phyloP scores from a whole-genome alignment of 306 rosid species.

The Vicia sativa region DNA sequence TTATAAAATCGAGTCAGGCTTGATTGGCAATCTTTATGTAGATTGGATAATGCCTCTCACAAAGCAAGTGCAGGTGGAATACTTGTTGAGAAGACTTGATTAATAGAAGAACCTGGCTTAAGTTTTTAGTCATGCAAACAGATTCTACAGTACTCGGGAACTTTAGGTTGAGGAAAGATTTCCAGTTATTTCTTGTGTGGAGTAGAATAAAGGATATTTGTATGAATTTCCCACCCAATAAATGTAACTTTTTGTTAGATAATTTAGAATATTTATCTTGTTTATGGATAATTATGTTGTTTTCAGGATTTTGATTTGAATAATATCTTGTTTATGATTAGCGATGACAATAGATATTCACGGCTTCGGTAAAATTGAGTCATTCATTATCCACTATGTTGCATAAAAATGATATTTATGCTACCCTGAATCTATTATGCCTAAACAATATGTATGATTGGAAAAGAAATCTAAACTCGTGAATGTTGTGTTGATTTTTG shows the following conservation, averaged over 20 bases:
- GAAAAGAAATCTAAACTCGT: too few relatives aligned
- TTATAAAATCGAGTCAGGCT: conserved; percentile 53
- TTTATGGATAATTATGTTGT: too few relatives aligned
- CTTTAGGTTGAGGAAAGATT: background rate
- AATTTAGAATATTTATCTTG: background rate
- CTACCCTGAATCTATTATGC: too few relatives aligned
- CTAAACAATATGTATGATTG: too few relatives aligned
- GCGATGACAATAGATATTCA: too few relatives aligned
- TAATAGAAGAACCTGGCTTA: conserved; percentile 7
- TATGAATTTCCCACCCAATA: background rate
- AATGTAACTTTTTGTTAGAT: background rate
- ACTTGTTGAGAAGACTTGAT: conserved; percentile 55
- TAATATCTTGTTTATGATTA: too few relatives aligned
- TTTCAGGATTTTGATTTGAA: too few relatives aligned
- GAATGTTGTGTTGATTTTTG: too few relatives aligned
- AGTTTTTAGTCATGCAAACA: background rate
- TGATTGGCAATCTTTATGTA: conserved; percentile 50
- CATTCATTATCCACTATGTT: too few relatives aligned
- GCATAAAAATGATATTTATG: too few relatives aligned
- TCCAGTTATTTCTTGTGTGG: background rate
- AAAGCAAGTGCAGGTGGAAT: conserved; percentile 61
- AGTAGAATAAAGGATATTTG: background rate
- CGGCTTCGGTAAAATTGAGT: too few relatives aligned
- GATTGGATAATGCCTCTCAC: conserved; percentile 66
- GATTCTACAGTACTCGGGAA: background rate